A percentile compares a stretch with the other conserved stretches of the same genome.
These are phyloP conservation scores for Paecilomyces fulvus DNA, from an alignment of 2,329 filamentous ascomycete species.

Conservation along the genomic window DNA sequence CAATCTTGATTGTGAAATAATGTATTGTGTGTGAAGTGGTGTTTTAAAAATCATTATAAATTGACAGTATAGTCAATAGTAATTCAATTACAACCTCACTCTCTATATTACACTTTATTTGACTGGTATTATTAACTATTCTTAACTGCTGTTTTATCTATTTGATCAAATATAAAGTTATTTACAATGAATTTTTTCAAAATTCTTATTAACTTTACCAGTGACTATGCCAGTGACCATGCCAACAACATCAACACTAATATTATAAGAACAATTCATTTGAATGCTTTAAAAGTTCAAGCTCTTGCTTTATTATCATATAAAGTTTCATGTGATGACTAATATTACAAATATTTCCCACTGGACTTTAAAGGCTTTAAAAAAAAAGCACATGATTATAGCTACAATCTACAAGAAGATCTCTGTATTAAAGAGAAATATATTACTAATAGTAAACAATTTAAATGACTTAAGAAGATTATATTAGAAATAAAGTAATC, in stretches of 20 bases:
- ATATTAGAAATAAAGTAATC: neutral
- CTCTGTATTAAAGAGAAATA: slow-evolving; percentile 3
- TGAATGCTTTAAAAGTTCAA: neutral
- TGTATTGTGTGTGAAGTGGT: too few species aligned
- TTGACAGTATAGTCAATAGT: too few species aligned
- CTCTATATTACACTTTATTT: too few species aligned
- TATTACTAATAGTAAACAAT: slow-evolving; percentile 2
- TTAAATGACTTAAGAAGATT: slow-evolving; percentile 1
- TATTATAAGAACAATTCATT: neutral
- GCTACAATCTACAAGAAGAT: slow-evolving; percentile 4
- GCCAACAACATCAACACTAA: neutral
- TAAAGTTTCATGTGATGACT: neutral
- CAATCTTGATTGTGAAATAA: too few species aligned
- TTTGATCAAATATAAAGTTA: neutral
- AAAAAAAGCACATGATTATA: slow-evolving; percentile 1
- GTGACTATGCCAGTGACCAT: neutral
- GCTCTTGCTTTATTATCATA: neutral
- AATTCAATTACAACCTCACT: too few species aligned
- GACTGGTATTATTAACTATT: neutral
- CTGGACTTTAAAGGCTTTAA: neutral
- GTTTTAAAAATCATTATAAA: too few species aligned
- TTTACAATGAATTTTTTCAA: neutral
- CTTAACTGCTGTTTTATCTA: neutral
- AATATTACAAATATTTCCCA: neutral
- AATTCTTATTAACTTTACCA: neutral